These are phyloP conservation scores for Hordeum pubiflorum DNA, from an alignment of 202 grass and related monocot genomes.

Conservation along the genomic window DNA sequence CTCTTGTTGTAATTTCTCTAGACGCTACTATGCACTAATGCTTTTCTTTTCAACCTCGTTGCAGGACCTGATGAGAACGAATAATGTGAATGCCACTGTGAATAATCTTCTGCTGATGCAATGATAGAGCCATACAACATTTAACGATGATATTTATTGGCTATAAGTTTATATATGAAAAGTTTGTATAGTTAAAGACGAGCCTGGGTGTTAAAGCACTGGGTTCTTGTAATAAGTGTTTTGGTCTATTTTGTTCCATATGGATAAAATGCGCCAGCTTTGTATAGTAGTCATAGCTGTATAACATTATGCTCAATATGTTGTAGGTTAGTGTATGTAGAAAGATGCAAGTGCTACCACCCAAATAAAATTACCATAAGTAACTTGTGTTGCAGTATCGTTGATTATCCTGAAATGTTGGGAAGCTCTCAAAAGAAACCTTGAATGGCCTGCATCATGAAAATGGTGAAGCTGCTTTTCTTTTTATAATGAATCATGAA, in stretches of 20 bases:
- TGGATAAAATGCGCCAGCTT: conserved; percentile 7
- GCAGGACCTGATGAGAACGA: conserved; percentile 93
- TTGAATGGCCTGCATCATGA: not conserved
- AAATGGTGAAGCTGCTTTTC: too few relatives aligned
- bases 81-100: conserved; percentile 96
- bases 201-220: conserved; percentile 25
- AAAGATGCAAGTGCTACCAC: conserved; percentile 26
- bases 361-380: conserved; percentile 33
- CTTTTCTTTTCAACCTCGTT: not conserved
- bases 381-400: not conserved
- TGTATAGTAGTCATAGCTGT: conserved; percentile 51
- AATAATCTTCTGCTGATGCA: conserved; percentile 99
- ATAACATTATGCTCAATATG: conserved; percentile 20
- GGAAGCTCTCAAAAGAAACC: not conserved
- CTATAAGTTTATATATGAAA: conserved; percentile 34
- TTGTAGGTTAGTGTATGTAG: conserved; percentile 34
- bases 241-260: conserved; percentile 21
- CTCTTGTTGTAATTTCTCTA: conserved; percentile 6
- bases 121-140: conserved; percentile 40
- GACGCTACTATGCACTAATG: conserved; percentile 1
- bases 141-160: conserved; percentile 29
- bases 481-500: too few relatives aligned
- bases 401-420: not conserved
- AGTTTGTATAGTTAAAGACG: conserved; percentile 56
- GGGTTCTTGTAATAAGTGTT: conserved; percentile 41